Conservation (phyloP, 148 eudicot species). For the Rhododendron vialii region DNA sequence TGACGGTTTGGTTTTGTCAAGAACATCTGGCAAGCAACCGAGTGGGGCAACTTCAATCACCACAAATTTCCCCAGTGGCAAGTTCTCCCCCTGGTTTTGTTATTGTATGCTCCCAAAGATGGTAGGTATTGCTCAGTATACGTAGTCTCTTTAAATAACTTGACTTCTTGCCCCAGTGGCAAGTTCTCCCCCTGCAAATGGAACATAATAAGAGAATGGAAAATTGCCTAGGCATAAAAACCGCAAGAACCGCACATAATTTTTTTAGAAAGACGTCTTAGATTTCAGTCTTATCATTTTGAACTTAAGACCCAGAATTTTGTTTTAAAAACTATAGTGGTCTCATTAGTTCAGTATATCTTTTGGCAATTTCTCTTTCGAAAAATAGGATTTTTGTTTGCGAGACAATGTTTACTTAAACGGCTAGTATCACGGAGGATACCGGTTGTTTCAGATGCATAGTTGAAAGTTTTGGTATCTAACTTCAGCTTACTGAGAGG, state of each 20-base stretch:
- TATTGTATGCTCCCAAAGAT: not conserved
- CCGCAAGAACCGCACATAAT: no score
- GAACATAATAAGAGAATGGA: not conserved
- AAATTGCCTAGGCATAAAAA: not conserved
- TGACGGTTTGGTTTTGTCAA: not conserved
- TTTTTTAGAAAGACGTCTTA: no score
- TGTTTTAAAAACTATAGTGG: not conserved
- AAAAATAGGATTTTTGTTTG: not conserved
- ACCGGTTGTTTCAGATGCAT: conserved; percentile 12
- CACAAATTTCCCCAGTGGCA: conserved; percentile 8
- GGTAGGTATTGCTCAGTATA: not conserved
- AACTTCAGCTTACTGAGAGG: not conserved
- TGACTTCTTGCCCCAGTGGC: conserved; percentile 2
- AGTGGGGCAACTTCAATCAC: conserved; percentile 12
- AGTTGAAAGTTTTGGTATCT: conserved; percentile 6
- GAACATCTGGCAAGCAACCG: conserved; percentile 10
- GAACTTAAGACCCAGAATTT: no score
- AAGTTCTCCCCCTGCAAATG: conserved; percentile 4
- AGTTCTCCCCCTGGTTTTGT: not conserved
- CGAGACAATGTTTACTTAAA: not conserved
- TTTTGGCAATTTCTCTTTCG: not conserved
- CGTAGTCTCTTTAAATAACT: conserved; percentile 2
- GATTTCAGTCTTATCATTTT: not conserved
- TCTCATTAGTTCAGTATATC: not conserved
- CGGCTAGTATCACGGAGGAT: not conserved